A percentile compares a stretch with the other conserved stretches of the same genome.
Evolutionary conservation across 805 yeast genomes (phyloP).

Genomic region (Suhomyces tanzawaensis): DNA sequence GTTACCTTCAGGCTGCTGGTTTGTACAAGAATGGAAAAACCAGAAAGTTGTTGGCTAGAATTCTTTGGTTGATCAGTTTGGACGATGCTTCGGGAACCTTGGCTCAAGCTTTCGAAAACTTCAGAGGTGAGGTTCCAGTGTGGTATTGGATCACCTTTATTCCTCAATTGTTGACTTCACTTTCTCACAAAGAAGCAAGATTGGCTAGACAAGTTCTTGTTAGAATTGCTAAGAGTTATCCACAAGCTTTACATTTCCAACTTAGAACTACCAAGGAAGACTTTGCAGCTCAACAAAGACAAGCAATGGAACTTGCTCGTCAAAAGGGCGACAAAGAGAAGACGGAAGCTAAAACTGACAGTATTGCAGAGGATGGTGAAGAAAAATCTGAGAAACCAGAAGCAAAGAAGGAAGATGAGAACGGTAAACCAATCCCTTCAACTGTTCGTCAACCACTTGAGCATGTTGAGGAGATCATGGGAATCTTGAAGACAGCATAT

Average conservation of each 20-base stretch:
- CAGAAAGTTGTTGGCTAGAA: constrained; percentile 80
- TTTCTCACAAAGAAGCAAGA: constrained; percentile 88
- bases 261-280: constrained; percentile 94
- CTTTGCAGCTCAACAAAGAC: constrained; percentile 81
- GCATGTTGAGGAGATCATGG: constrained; percentile 87
- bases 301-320: constrained; percentile 44
- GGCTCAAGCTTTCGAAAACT: constrained; percentile 84
- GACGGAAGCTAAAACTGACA: background rate
- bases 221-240: constrained; percentile 92
- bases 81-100: constrained; percentile 83
- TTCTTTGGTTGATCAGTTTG: constrained; percentile 88
- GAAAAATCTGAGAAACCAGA: constrained; percentile 6
- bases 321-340: constrained; percentile 13
- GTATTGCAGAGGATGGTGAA: constrained; percentile 1
- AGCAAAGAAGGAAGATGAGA: constrained; percentile 1
- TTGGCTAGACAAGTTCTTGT: constrained; percentile 85
- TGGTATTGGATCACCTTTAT: constrained; percentile 99
- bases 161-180: constrained; percentile 86
- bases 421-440: constrained; percentile 6
- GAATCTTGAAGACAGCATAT: constrained; percentile 92
- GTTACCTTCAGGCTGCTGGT: constrained; percentile 97
- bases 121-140: constrained; percentile 94
- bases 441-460: constrained; percentile 80
- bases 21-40: constrained; percentile 90
- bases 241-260: constrained; percentile 96